phyloP scores from a whole-genome alignment of 1,284 basidiomycete genomes.

The Anthracocystis panici-leucophaei region DNA sequence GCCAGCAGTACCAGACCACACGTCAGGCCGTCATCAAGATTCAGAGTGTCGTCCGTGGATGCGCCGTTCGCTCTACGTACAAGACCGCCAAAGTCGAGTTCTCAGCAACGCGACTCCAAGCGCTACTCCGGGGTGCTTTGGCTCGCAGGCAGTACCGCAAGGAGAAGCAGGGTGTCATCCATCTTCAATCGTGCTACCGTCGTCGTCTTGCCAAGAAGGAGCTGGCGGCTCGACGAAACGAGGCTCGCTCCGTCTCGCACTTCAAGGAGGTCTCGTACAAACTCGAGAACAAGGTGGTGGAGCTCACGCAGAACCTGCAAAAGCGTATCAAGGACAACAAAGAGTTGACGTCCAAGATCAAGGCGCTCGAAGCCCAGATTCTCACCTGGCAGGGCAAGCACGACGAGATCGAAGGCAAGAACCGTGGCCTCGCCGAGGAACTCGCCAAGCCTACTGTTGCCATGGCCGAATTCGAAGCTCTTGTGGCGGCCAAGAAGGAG shows the following conservation, averaged over 20 bases:
- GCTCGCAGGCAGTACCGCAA: conserved; percentile 76
- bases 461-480: conserved; percentile 79
- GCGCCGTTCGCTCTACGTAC: conserved; percentile 79
- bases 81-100: conserved; percentile 75
- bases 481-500: conserved; percentile 81
- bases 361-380: conserved; percentile 85
- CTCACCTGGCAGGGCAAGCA: conserved; percentile 86
- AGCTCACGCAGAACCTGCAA: conserved; percentile 96
- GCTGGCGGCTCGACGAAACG: conserved; percentile 83
- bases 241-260: conserved; percentile 95
- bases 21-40: conserved; percentile 78
- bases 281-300: conserved; percentile 99
- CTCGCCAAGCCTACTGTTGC: conserved; percentile 82
- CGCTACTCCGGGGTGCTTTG: conserved; percentile 84
- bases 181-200: conserved; percentile 91
- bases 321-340: conserved; percentile 92
- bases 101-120: conserved; percentile 83
- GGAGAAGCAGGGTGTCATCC: conserved; percentile 82
- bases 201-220: conserved; percentile 88
- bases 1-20: conserved; percentile 78
- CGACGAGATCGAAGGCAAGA: conserved; percentile 85
- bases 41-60: conserved; percentile 86
- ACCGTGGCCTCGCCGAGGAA: conserved; percentile 81
- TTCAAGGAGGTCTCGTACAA: conserved; percentile 99
- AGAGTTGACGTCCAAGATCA: conserved; percentile 80